Base-by-base conservation (phyloP, 345 rosid species). In the Physaria fendleri region DNA sequence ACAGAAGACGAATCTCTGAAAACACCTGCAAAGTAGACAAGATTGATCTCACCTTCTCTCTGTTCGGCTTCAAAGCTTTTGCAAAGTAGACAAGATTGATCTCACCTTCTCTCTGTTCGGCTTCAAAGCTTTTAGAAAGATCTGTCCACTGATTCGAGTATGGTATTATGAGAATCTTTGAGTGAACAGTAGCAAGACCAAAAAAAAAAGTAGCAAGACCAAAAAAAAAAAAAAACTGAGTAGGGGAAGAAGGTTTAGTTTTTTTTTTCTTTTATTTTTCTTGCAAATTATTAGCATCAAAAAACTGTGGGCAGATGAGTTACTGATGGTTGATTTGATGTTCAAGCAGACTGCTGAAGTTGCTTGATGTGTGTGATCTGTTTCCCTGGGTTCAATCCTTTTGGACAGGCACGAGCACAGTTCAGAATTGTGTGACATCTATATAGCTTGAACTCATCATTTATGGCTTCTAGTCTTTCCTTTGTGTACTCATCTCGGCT, bases 371-470 rank as follows among this genome's bases (percentile, higher is more conserved):
- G 73, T 60, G 25, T 25, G 51, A 93, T 93, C 81, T 93, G 84
- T 73, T 87, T 87, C 27, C 95, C 99, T 37, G 99, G 99, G 73
- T 87, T 93, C 80, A 93, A 68, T 9, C 99, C 99, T 64, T 93
- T 93, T 27, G 99, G 99, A 69, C 99, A 93, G 41, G 99, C 99
- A 37, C 86, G 85, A 11, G 97, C 91, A 70, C 99, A 93, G 63
- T 89, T 93, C 94, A 93, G 65, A 61, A 93, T 89, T 11, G 97
- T 85, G 72, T 89, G 95, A 80, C 99, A 93, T 8, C 97, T 83
- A 62, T 93, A 89, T 21, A 93, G 86, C 89, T 93, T 93, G 64
- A 82, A 93, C 64, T 93, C 97, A 4, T 93, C 90, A 17, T 89
- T 71, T 42, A 93, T 74, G 8, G 99, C 96, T n/a, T 82, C 91